A percentile compares a stretch with the other conserved stretches of the same genome.
phyloP scores from a whole-genome alignment of 768 basidiomycete genomes.

The Podaxis pistillaris region DNA sequence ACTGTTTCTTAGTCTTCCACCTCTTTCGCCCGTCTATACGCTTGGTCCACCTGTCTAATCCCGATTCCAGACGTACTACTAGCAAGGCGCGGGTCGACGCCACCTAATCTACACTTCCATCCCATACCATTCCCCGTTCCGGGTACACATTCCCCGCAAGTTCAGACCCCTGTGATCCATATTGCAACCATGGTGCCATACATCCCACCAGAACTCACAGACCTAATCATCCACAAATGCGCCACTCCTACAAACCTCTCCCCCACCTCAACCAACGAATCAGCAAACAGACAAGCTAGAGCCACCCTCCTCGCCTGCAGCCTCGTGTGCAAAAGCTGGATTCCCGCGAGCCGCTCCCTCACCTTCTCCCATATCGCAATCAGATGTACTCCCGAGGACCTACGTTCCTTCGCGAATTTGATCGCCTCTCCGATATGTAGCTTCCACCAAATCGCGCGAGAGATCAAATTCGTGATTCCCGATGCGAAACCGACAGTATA shows the following conservation, averaged over 20 bases:
- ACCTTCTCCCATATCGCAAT: not conserved
- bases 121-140: too few relatives aligned
- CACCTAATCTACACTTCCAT: too few relatives aligned
- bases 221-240: constrained; percentile 1
- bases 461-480: not conserved
- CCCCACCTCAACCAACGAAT: not conserved
- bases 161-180: not conserved
- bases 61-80: not conserved
- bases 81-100: not conserved
- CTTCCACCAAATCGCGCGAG: not conserved
- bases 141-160: too few relatives aligned
- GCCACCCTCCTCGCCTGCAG: constrained; percentile 19
- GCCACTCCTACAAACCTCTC: not conserved
- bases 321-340: constrained; percentile 25
- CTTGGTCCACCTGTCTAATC: not conserved
- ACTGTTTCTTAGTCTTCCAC: not conserved
- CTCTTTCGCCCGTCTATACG: not conserved
- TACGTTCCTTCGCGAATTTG: not conserved
- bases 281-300: constrained; percentile 3
- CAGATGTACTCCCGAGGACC: not conserved
- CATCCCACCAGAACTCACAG: constrained; percentile 9
- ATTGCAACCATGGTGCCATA: not conserved
- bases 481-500: not conserved
- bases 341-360: constrained; percentile 14
- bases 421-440: not conserved